Percentiles rank a stretch among this genome's conserved stretches.
Evolutionary conservation across 2,329 filamentous ascomycete species (phyloP).

Genomic region (Fusarium austroafricanum): DNA sequence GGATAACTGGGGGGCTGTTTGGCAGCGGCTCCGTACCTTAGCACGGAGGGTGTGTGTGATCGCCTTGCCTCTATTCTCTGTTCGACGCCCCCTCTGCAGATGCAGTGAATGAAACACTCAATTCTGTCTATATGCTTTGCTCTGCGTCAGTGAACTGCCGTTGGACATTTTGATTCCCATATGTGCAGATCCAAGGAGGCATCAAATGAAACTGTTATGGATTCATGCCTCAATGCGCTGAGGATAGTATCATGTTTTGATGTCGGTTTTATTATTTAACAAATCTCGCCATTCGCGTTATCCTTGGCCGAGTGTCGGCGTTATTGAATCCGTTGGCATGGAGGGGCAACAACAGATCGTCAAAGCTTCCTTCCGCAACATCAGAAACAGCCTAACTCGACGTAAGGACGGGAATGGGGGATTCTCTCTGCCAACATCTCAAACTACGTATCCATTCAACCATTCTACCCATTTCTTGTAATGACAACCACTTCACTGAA

Average conservation of each 20-base stretch:
- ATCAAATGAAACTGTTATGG: neutral
- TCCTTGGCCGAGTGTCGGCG: conserved; percentile 41
- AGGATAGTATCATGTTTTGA: neutral
- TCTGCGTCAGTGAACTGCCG: conserved; percentile 34
- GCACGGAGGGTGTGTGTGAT: neutral
- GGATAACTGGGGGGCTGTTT: conserved; percentile 35
- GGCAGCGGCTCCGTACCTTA: conserved; percentile 43
- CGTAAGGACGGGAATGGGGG: neutral
- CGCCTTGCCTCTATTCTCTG: conserved; percentile 15
- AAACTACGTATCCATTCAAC: conserved; percentile 9
- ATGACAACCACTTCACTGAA: conserved; percentile 12
- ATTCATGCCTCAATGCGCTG: conserved; percentile 4
- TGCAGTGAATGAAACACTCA: conserved; percentile 11
- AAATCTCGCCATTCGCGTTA: conserved; percentile 42
- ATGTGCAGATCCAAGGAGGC: neutral
- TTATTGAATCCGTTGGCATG: conserved; percentile 30
- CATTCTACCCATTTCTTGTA: conserved; percentile 12
- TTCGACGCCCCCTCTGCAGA: neutral
- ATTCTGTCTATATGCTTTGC: conserved; percentile 14
- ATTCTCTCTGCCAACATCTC: conserved; percentile 15
- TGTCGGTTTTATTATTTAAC: neutral
- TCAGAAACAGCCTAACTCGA: neutral
- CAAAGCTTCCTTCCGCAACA: conserved; percentile 18
- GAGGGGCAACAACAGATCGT: conserved; percentile 14
- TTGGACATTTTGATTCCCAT: conserved; percentile 9